Evolutionary conservation across 1,284 basidiomycete species (phyloP), one percentile per base, ranked within the genome.

Genomic region (Cutaneotrichosporon dermatis): DNA sequence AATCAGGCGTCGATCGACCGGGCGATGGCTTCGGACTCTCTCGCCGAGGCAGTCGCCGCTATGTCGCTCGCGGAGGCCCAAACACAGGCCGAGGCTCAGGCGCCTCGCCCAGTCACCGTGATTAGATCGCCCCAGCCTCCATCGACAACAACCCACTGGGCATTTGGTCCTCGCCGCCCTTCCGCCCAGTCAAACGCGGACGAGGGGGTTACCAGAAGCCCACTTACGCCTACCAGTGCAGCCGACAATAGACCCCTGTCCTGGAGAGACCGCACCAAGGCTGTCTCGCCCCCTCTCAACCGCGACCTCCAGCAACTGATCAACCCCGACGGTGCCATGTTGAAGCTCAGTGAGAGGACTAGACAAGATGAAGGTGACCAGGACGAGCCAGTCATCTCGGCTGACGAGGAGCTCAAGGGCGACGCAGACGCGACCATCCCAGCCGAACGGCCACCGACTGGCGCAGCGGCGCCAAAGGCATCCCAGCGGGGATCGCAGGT

Each of bases 391-490:
- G 46, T 49, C 46, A 49, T 35, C 34, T 49, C 46, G 46, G 46
- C 46, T 49, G 46, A 49, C 46, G 46, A 49, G 46, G 46, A 49
- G 46, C 46, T n/a, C 46, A 49, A 49, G 34, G 33, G 46, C 46
- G 46, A 36, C 46, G 46, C 46, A 49, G 46, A 34, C 46, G 13
- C 11, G 46, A 36, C 34, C 46, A 49, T 33, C 46, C 46, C 4
- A 49, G 46, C 34, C 46, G 46, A 49, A 49, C 46, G 46, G 46
- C 46, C 34, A 13, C 34, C 10, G 46, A 49, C 46, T 49, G 46
- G 46, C 46, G 46, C 34, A 35, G 12, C 34, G 46, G 46, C 34
- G 46, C 46, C 46, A 49, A 49, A 33, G 46, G 46, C 25, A 49
- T 36, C 46, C 46, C 46, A 6, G 46, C 46, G 34, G 34, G 46